A percentile compares a stretch with the other conserved stretches of the same genome.
These are phyloP conservation scores for Chaetomium sp. DNA, from an alignment of 2,329 filamentous ascomycete genomes.

Conservation along the genomic window DNA sequence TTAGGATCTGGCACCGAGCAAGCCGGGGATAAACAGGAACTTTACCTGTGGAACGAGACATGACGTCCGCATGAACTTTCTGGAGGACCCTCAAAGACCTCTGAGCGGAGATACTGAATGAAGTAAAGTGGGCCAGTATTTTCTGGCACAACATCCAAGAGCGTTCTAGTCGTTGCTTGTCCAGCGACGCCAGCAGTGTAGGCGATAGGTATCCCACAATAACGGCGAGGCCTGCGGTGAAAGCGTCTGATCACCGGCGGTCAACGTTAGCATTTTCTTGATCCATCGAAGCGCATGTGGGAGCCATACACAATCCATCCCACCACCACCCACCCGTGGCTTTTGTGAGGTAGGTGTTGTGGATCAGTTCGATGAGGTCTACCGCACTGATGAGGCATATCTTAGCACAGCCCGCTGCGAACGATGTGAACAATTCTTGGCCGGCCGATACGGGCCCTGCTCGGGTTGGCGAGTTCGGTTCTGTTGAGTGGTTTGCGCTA, in stretches of 20 bases:
- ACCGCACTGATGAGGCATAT: conserved; percentile 30
- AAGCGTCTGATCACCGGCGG: conserved; percentile 22
- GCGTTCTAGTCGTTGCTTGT: conserved; percentile 24
- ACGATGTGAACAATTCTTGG: conserved; percentile 27
- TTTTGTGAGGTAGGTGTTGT: conserved; percentile 29
- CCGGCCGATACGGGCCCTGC: not conserved
- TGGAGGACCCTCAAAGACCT: conserved; percentile 28
- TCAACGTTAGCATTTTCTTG: not conserved
- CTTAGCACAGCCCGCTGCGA: conserved; percentile 27
- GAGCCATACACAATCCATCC: conserved; percentile 32
- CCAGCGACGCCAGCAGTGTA: conserved; percentile 15
- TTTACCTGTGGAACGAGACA: conserved; percentile 26
- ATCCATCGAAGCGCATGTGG: not conserved
- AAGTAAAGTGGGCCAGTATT: conserved; percentile 27
- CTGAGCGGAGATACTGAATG: conserved; percentile 32
- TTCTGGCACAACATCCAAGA: conserved; percentile 29
- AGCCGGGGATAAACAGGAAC: not conserved
- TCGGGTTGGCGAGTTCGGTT: conserved; percentile 10
- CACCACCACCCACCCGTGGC: conserved; percentile 33
- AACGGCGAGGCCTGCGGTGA: conserved; percentile 31
- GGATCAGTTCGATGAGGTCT: conserved; percentile 31
- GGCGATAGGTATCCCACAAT: conserved; percentile 30
- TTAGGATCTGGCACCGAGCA: not conserved
- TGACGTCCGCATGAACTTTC: conserved; percentile 29
- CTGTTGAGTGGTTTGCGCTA: not conserved